Evolutionary conservation across 2,329 filamentous ascomycete genomes (phyloP), one percentile per base, ranked within the genome.

Genomic region (Sporothrix humicola): DNA sequence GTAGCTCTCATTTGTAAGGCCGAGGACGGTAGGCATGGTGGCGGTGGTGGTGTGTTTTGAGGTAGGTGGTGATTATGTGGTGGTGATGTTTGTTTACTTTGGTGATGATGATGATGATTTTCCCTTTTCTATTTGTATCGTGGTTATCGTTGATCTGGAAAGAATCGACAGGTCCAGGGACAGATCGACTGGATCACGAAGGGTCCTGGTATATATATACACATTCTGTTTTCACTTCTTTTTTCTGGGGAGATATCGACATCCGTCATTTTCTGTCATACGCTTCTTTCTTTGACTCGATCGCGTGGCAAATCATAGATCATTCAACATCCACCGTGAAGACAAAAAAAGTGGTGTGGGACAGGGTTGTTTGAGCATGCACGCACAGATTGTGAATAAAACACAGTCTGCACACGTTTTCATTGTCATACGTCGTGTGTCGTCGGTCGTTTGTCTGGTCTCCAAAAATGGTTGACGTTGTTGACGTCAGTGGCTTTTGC

Each of bases 11-110:
- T 74, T 81, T 44, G 80, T 81, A 46, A 81, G 78, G 63, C 80
- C 80, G 46, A 81, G 79, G 15, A 78, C 76, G 69, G 80, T 80
- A 68, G 80, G 80, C 80, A 81, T 79, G 2, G 56, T 74, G 72
- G 73, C 17, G 66, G 56, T 10, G 42, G 61, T 46, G 13, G 20
- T 9, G 42, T 5, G 12, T 17, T 15, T 3, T 52, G 46, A 15
- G 42, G 26, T 23, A 15, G 15, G n/a, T 65, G 17, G 42, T 48
- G 37, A 7, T 23, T 59, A 42, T 17, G 17, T 42, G 26, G 31
- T 44, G 10, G 9, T 31, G 26, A n/a, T 52, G 48, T 66, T 12
- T 66, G 61, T 66, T 59, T 13, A 23, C 31, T 37, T 37, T 37
- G 15, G n/a, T 65, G 17, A 12, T 26, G 37, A 7, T 42, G 26